phyloP scores from a whole-genome alignment of 2,329 filamentous ascomycete species.

The Gaeumannomyces tritici region DNA sequence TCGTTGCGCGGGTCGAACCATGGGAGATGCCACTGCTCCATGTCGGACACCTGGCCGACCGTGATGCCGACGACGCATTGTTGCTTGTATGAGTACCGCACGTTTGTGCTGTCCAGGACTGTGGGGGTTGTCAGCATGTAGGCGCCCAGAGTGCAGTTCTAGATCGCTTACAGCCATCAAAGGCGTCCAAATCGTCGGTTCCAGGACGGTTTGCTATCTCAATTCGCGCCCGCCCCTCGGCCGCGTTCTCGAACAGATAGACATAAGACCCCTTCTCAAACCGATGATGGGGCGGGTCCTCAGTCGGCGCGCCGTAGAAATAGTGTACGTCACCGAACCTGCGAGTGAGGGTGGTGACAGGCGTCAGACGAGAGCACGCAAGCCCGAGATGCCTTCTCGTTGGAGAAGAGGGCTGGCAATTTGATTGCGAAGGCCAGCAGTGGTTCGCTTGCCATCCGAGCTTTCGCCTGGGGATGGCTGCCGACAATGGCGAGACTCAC shows the following conservation, averaged over 20 bases:
- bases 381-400: background rate
- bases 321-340: conserved; percentile 76
- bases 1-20: conserved; percentile 64
- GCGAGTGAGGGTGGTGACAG: background rate
- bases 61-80: conserved; percentile 60
- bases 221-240: conserved; percentile 56
- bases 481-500: conserved; percentile 19
- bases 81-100: conserved; percentile 67
- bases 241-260: conserved; percentile 68
- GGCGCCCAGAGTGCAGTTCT: conserved; percentile 4
- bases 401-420: too few relatives aligned
- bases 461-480: background rate
- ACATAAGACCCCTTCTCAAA: conserved; percentile 75
- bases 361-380: background rate
- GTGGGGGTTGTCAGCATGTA: conserved; percentile 22
- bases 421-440: too few relatives aligned
- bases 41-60: conserved; percentile 42
- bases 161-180: conserved; percentile 58
- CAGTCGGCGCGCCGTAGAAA: conserved; percentile 59
- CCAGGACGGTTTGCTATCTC: conserved; percentile 70
- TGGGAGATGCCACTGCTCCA: conserved; percentile 65
- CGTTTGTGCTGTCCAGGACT: conserved; percentile 57
- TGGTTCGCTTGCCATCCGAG: background rate
- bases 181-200: conserved; percentile 68
- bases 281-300: conserved; percentile 64